These are phyloP conservation scores for Botrytis squamosa DNA, from an alignment of 2,329 filamentous ascomycete species.

Conservation along the genomic window DNA sequence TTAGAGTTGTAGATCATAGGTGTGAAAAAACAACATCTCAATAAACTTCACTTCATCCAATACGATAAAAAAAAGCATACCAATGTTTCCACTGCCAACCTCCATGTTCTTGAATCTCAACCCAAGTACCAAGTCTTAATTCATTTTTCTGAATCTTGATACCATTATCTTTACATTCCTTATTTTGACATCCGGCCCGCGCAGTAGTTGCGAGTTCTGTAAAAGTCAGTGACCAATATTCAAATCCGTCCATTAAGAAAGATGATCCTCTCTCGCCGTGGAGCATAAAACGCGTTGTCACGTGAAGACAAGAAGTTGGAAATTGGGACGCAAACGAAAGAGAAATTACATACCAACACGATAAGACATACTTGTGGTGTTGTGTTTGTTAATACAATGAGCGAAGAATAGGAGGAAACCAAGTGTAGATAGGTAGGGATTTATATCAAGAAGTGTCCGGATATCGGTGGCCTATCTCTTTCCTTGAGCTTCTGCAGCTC, in stretches of 20 bases:
- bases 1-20: not conserved
- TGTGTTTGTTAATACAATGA: not conserved
- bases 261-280: not conserved
- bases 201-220: slow-evolving; percentile 70
- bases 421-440: not conserved
- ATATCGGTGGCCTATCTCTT: not conserved
- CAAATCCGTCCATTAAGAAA: not conserved
- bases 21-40: not conserved
- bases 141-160: slow-evolving; percentile 78
- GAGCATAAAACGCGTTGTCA: slow-evolving; percentile 11
- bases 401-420: slow-evolving; percentile 6
- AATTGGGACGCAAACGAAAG: slow-evolving; percentile 15
- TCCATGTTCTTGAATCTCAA: slow-evolving; percentile 59
- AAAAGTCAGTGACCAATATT: slow-evolving; percentile 9
- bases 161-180: slow-evolving; percentile 66
- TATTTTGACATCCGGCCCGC: slow-evolving; percentile 70
- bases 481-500: not conserved
- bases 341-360: slow-evolving; percentile 38
- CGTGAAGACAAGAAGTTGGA: slow-evolving; percentile 34
- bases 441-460: not conserved
- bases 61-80: slow-evolving; percentile 50
- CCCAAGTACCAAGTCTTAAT: slow-evolving; percentile 72
- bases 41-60: not conserved
- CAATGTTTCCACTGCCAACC: slow-evolving; percentile 83
- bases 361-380: slow-evolving; percentile 34